Base-by-base conservation (phyloP, 805 yeast species). In the Blastobotrys mokoenaii region DNA sequence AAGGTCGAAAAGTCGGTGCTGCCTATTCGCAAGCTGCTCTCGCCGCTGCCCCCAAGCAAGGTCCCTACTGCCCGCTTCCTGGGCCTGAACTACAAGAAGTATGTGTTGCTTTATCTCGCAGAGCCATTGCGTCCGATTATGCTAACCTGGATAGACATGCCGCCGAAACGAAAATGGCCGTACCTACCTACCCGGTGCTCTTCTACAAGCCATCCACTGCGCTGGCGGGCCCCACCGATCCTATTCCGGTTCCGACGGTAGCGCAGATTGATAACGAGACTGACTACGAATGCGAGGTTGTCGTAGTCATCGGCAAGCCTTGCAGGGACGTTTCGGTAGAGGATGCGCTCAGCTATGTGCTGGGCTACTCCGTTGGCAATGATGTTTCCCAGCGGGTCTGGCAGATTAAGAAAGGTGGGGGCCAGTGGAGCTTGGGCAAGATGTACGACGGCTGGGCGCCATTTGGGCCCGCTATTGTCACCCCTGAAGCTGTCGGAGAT, bases 361-460 rank as follows among this genome's bases (percentile, higher is more conserved):
- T 73, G 15, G 82, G 82, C 7, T 76, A 73, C 57, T 55, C 76
- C 2, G 69, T 70, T 16, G 80, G 80, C 3, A 73, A 77, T 57
- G 82, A 76, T 54, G 73, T 76, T 8, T 72, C 78, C 10, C 77
- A 74, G 52, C 63, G 81, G 45, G 69, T 68, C n/a, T 75, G 80
- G 80, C 80, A 77, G 54, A 63, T 67, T 40, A 65, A 69, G 41
- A 63, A 71, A 32, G 77, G 78, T 30, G 77, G 79, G 2, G 66
- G 76, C 15, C 81, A 76, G 51, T 76, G 75, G 68, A 61, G 68
- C 33, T 58, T 69, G 9, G 76, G 77, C 9, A 76, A 76, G 59
- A 69, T 70, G 70, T 74, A 71, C 51, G 81, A 76, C 47, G 70
- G 71, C 3, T 76, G 72, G 71, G 77, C 79, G 1, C 81, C 81